Conservation (phyloP, 345 rosid genomes). For the Rubroshorea leprosula region DNA sequence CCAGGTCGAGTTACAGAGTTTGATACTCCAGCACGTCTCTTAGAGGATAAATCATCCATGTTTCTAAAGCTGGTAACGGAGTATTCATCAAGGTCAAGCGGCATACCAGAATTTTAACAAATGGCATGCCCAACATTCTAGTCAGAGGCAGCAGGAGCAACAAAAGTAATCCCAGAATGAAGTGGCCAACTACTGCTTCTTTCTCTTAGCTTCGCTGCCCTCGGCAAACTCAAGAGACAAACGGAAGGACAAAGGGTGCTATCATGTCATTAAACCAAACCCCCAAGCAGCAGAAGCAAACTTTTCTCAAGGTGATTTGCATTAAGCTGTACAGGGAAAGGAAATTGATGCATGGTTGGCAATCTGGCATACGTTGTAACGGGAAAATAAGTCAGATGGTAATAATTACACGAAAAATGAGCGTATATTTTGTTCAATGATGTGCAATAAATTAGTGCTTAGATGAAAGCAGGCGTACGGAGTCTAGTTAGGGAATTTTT, state of each 20-base stretch:
- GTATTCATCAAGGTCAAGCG: conserved; percentile 88
- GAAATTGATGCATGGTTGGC: conserved; percentile 5
- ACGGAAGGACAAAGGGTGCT: conserved; percentile 4
- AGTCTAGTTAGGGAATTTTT: conserved; percentile 9
- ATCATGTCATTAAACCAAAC: conserved; percentile 9
- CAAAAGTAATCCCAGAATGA: background rate
- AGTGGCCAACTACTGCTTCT: conserved; percentile 14
- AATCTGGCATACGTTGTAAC: conserved; percentile 11
- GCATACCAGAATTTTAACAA: conserved; percentile 67
- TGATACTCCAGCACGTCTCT: conserved; percentile 67
- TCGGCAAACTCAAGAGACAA: conserved; percentile 12
- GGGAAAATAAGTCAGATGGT: conserved; percentile 14
- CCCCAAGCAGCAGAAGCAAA: conserved; percentile 10
- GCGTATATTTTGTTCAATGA: conserved; percentile 24
- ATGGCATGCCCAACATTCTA: conserved; percentile 23
- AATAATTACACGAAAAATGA: conserved; percentile 13
- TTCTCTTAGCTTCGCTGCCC: conserved; percentile 13
- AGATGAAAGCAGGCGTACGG: conserved; percentile 14
- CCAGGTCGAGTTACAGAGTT: conserved; percentile 93
- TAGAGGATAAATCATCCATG: conserved; percentile 94
- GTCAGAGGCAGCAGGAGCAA: conserved; percentile 17
- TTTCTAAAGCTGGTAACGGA: conserved; percentile 86
- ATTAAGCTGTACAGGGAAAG: conserved; percentile 7
- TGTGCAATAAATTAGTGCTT: conserved; percentile 28
- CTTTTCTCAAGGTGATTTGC: conserved; percentile 11